Evolutionary conservation across 441 rosid genomes (phyloP).

Genomic region (Macaranga tanarius): DNA sequence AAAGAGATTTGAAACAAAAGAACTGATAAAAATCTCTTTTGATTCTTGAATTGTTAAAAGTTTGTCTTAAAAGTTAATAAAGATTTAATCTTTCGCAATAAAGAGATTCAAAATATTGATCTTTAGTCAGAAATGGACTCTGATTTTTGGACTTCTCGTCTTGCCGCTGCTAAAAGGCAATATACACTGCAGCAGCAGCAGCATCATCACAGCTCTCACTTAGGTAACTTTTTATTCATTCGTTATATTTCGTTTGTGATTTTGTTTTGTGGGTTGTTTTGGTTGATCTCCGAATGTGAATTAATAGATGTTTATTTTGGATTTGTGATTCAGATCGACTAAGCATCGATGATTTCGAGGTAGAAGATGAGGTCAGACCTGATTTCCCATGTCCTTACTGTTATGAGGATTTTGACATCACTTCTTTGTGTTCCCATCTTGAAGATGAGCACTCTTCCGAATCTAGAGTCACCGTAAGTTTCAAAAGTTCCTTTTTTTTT

Average conservation of each 20-base stretch:
- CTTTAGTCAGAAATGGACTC: constrained; percentile 39
- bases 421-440: constrained; percentile 56
- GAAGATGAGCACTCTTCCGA: constrained; percentile 64
- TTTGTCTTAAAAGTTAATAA: neutral
- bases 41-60: neutral
- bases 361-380: constrained; percentile 55
- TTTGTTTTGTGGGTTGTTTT: neutral
- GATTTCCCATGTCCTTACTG: constrained; percentile 63
- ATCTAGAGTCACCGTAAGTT: constrained; percentile 50
- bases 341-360: constrained; percentile 55
- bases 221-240: constrained; percentile 24
- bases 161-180: constrained; percentile 55
- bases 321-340: constrained; percentile 40
- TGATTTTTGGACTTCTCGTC: constrained; percentile 58
- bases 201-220: constrained; percentile 46
- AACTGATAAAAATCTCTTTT: neutral
- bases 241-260: neutral
- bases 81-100: neutral
- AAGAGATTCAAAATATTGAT: constrained; percentile 8
- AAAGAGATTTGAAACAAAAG: neutral
- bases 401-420: constrained; percentile 58
- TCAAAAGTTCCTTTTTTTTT: neutral
- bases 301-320: neutral
- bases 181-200: constrained; percentile 37
- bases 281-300: neutral